phyloP scores from a whole-genome alignment of 441 rosid genomes.

The Manihot esculenta region DNA sequence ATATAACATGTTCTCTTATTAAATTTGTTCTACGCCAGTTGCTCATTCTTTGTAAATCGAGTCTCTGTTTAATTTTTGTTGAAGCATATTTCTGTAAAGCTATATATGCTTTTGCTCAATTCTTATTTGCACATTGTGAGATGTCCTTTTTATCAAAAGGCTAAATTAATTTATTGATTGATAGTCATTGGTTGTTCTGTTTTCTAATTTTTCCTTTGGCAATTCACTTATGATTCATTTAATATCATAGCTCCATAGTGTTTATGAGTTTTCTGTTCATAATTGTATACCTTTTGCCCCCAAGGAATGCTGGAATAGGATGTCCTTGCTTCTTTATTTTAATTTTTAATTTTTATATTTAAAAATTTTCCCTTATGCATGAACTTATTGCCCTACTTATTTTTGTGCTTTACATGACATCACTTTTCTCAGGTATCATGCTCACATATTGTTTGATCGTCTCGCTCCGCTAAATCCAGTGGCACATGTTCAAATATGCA shows the following conservation, averaged over 20 bases:
- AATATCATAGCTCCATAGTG: neutral
- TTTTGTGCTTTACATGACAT: slow-evolving; percentile 12
- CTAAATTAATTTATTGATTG: slow-evolving; percentile 2
- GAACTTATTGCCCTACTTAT: neutral
- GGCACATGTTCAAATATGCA: slow-evolving; percentile 84
- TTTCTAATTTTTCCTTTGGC: neutral
- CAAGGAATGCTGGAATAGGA: neutral
- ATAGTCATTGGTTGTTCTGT: neutral
- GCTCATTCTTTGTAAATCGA: neutral
- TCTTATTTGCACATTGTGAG: neutral
- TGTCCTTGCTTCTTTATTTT: neutral
- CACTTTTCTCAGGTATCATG: slow-evolving; percentile 74
- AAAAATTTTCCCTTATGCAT: neutral
- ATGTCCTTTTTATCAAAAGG: neutral
- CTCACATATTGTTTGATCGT: slow-evolving; percentile 74
- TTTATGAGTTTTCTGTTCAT: neutral
- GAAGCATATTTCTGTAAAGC: neutral
- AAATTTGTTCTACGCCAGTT: neutral
- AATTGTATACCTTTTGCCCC: neutral
- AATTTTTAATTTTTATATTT: neutral
- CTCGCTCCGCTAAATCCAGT: slow-evolving; percentile 89
- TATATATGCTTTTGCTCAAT: neutral
- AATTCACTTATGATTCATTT: neutral
- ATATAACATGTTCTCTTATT: neutral
- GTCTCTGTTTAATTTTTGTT: neutral